phyloP scores from a whole-genome alignment of 257 asterid genomes.

The Paulownia fortunei region DNA sequence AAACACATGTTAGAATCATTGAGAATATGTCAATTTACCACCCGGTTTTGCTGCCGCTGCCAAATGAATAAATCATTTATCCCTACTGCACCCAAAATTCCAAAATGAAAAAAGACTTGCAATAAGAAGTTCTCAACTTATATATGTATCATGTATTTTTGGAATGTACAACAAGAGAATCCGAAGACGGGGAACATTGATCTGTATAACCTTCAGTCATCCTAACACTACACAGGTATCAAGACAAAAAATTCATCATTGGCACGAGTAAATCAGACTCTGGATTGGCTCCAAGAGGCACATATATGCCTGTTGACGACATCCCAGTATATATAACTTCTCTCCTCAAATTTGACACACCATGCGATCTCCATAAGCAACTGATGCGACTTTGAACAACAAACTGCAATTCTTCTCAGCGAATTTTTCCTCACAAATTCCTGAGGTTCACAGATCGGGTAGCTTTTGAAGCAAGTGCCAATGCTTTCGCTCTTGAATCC shows the following conservation, averaged over 20 bases:
- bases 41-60: not conserved
- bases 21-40: not conserved
- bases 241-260: not conserved
- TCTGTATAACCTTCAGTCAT: not conserved
- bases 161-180: not conserved
- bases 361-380: not conserved
- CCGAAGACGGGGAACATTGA: not conserved
- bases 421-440: conserved; percentile 34
- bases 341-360: not conserved
- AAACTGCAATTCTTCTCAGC: not conserved
- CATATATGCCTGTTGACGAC: not conserved
- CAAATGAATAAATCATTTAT: not conserved
- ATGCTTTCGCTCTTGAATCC: conserved; percentile 73
- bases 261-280: no score
- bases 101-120: no score
- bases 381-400: not conserved
- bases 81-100: not conserved
- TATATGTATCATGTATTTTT: no score
- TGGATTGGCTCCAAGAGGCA: not conserved
- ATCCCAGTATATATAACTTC: not conserved
- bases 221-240: not conserved
- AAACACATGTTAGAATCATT: no score
- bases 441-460: conserved; percentile 54
- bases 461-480: conserved; percentile 81
- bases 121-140: no score